Evolutionary conservation across 192 early-diverging fungal species (phyloP), one percentile per base, ranked within the genome.

Genomic region (Umbelopsis ramanniana): DNA sequence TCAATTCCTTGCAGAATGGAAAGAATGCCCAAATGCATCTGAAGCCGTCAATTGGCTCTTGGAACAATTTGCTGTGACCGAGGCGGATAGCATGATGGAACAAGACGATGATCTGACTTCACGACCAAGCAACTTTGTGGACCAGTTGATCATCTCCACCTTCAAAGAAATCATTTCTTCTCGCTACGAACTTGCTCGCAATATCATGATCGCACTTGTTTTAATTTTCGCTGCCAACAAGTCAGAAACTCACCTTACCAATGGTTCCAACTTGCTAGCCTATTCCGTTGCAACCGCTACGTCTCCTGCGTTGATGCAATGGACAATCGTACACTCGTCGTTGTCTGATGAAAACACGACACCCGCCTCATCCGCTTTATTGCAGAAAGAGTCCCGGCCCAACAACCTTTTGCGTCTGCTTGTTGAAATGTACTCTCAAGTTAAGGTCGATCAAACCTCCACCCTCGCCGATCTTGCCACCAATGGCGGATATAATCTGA

Each of bases 1-100:
- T 17, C 47, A 38, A 29, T 47, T 70, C 24, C 50, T 70, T 9
- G 35, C 35, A 19, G 69, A 50, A 12, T 52, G 48, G 53, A 70
- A 33, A 15, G 35, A 50, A 17, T 70, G 69, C 15, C 35, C 69
- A 22, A 70, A 70, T 33, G 50, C 46, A 14, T 23, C 24, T 15
- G 69, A 70, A 22, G 53, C 69, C 6, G 69, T 52, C 33, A 37
- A 35, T 40, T 70, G 53, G 50, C 47, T 70, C n/a, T 40, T 70
- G 8, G 47, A 46, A 47, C 45, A 53, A 24, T 24, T 70, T 17
- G 35, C 48, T 53, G 53, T 26, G 8, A 0, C 69, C 15, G 50
- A 50, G 9, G 26, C 38, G 17, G 53, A 53, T 10, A 54, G 23
- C 15, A 38, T 21, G 17, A 70, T 53, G 19, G 69, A 70, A 11